These are phyloP conservation scores for Claviceps sp. DNA, from an alignment of 2,329 filamentous ascomycete species.

Conservation along the genomic window DNA sequence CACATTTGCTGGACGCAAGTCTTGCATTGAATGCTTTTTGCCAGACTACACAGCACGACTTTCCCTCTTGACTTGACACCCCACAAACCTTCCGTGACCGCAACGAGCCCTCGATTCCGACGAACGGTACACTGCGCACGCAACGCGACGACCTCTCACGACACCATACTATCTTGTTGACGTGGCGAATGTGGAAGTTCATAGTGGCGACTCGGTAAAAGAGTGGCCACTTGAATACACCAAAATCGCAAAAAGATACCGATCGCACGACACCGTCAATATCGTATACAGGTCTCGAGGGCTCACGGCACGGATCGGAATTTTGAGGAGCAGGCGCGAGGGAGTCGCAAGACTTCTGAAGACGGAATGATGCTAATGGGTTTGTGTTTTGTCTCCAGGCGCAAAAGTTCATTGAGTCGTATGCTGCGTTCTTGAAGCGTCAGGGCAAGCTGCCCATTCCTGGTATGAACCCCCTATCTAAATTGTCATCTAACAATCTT, in stretches of 20 bases:
- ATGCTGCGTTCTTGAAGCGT: conserved; percentile 82
- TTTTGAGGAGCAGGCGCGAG: conserved; percentile 52
- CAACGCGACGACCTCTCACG: neutral
- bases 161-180: neutral
- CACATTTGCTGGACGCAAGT: neutral
- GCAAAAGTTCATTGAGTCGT: conserved; percentile 80
- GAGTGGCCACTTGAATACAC: no score
- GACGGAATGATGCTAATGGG: conserved; percentile 64
- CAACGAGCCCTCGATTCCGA: neutral
- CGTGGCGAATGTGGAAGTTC: no score
- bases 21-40: neutral
- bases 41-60: neutral
- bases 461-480: conserved; percentile 42
- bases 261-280: no score
- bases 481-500: no score
- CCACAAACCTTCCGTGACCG: neutral
- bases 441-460: conserved; percentile 87
- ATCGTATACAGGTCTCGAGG: neutral
- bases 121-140: neutral
- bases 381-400: conserved; percentile 41
- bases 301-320: conserved; percentile 12
- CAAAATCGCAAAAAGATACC: no score
- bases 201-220: no score
- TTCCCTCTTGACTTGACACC: conserved; percentile 3
- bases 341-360: conserved; percentile 60